A percentile compares a stretch with the other conserved stretches of the same genome.
Evolutionary conservation across 192 early-diverging fungal genomes (phyloP).

Genomic region (Phlyctochytrium arcticum): DNA sequence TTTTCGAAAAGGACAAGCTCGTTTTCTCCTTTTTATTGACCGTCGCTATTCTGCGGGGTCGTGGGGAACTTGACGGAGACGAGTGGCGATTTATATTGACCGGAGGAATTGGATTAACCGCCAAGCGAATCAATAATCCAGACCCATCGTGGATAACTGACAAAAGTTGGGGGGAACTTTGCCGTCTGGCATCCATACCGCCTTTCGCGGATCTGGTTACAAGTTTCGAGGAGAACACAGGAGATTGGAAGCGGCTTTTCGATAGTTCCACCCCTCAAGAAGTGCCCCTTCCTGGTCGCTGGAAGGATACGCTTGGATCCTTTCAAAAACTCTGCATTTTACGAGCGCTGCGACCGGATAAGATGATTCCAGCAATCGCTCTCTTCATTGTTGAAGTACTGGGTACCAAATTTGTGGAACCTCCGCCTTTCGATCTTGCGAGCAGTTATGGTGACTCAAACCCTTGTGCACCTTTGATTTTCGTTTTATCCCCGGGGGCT

Average conservation of each 20-base stretch:
- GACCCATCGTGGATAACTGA: conserved; percentile 52
- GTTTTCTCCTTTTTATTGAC: conserved; percentile 56
- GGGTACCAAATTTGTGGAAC: conserved; percentile 55
- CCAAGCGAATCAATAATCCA: conserved; percentile 28
- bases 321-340: conserved; percentile 53
- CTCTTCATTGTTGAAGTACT: conserved; percentile 54
- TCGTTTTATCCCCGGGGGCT: conserved; percentile 56
- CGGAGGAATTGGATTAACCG: conserved; percentile 47
- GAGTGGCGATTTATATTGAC: conserved; percentile 56
- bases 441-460: conserved; percentile 57
- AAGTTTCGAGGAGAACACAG: conserved; percentile 30
- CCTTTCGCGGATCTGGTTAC: conserved; percentile 38
- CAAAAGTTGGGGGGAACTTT: conserved; percentile 49
- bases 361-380: conserved; percentile 47
- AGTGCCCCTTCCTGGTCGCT: conserved; percentile 39
- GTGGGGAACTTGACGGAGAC: conserved; percentile 46
- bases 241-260: conserved; percentile 48
- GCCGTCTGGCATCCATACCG: conserved; percentile 35
- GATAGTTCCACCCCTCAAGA: conserved; percentile 49
- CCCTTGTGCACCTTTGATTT: conserved; percentile 47
- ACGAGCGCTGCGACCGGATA: conserved; percentile 52
- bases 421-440: conserved; percentile 57
- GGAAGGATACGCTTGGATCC: conserved; percentile 29
- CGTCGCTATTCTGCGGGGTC: conserved; percentile 42
- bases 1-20: conserved; percentile 66